Evolutionary conservation across 2,329 filamentous ascomycete species (phyloP).

Genomic region (Penicillium sp.): DNA sequence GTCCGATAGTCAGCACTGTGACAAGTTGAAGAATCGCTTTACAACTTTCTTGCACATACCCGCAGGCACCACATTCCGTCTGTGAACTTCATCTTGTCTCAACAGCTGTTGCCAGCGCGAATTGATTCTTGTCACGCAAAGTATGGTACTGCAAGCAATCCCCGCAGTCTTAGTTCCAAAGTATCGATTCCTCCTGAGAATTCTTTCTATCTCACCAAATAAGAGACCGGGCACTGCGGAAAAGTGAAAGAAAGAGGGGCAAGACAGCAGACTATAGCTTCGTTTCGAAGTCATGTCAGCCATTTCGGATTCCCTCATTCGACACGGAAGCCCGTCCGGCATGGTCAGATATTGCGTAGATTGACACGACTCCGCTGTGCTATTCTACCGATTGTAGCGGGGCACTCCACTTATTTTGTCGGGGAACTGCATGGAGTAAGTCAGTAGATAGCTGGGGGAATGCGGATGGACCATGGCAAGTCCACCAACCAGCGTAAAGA

Average conservation of each 20-base stretch:
- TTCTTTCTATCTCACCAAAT: background rate
- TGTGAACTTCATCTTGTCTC: constrained; percentile 46
- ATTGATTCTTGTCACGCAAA: too few relatives aligned
- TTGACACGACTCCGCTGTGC: constrained; percentile 8
- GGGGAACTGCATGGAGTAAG: background rate
- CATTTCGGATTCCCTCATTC: constrained; percentile 13
- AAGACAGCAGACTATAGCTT: background rate
- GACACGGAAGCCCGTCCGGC: constrained; percentile 23
- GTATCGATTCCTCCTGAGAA: too few relatives aligned
- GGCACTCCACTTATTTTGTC: constrained; percentile 2
- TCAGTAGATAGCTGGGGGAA: background rate
- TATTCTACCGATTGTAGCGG: background rate
- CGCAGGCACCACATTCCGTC: constrained; percentile 46
- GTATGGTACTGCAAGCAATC: background rate
- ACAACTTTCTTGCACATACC: constrained; percentile 23
- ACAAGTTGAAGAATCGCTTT: background rate
- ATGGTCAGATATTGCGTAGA: constrained; percentile 8
- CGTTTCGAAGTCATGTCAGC: constrained; percentile 2
- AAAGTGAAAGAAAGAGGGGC: background rate
- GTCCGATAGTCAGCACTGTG: background rate
- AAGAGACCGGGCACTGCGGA: background rate
- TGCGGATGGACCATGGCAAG: background rate
- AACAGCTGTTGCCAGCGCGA: background rate
- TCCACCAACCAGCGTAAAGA: constrained; percentile 18
- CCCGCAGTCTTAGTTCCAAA: background rate